Base-by-base conservation (phyloP, 441 rosid species). In the Aquilaria agallochum region DNA sequence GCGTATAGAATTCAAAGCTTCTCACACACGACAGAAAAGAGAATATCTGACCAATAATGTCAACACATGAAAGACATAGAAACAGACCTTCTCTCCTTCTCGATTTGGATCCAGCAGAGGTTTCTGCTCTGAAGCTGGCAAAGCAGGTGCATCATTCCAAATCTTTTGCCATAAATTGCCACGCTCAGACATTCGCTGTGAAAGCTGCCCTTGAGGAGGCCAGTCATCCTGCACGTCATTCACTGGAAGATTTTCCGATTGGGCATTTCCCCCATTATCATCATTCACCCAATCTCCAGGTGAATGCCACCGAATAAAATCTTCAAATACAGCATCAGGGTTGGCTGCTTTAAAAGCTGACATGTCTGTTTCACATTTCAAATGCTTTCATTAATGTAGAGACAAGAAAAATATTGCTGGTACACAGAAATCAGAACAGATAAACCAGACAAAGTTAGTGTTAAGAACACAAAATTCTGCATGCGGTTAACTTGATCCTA, bases 271-370 rank as follows among this genome's bases (percentile, higher is more conserved):
- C 69, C 70, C 58, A 59, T 56, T 60, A 59, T 76, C 83, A 65
- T 69, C 73, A 46, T 66, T 67, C 74, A 76, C 89, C 99, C 99
- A 95, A 72, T 95, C 98, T 68, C 97, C 92, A 42, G 98, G 99
- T 58, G 99, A 95, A 76, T 95, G 97, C 99, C 98, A 95, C 69
- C 96, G 85, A 62, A 95, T 92, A 67, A 95, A 95, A 80, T 95
- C 99, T 78, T 92, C 98, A 64, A 95, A 95, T 40, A 88, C 73
- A 50, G 96, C 94, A 71, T 83, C 87, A 51, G 98, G 96, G 73
- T 95, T 95, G 72, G 98, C 97, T 55, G 98, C 99, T 92, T 95
- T 92, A 79, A 95, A 95, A 70, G 96, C 98, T 36, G 96, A 89
- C 98, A 95, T 95, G 74, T 95, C 99, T 95, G 67, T 64, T 71